Evolutionary conservation across 2,329 filamentous ascomycete genomes (phyloP).

Genomic region (Boeremia lycopersici): DNA sequence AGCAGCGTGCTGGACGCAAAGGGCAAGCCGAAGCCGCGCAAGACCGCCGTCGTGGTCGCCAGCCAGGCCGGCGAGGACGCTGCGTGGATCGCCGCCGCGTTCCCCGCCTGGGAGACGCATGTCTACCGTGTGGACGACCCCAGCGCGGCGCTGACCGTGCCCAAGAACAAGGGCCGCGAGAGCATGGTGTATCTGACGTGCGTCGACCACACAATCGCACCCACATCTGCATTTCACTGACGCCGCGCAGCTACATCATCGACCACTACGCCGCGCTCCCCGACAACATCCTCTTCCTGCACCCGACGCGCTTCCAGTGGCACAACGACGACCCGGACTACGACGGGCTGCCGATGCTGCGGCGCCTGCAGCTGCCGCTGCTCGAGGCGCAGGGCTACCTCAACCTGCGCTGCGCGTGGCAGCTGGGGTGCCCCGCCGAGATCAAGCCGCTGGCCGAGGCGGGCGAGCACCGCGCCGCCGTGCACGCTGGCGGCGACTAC

Average conservation of each 20-base stretch:
- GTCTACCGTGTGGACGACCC: constrained; percentile 53
- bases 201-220: no score
- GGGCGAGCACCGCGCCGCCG: constrained; percentile 49
- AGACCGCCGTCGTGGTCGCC: constrained; percentile 47
- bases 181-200: constrained; percentile 58
- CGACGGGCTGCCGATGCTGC: constrained; percentile 56
- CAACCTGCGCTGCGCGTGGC: constrained; percentile 61
- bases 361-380: constrained; percentile 56
- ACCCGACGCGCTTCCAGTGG: constrained; percentile 53
- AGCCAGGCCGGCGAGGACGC: constrained; percentile 47
- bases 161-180: constrained; percentile 56
- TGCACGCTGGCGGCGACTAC: constrained; percentile 58
- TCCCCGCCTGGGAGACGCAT: constrained; percentile 48
- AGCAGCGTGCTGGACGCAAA: background rate
- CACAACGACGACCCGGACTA: constrained; percentile 61
- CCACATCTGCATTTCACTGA: no score
- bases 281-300: constrained; percentile 51
- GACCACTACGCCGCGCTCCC: constrained; percentile 50
- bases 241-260: constrained; percentile 45
- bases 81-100: constrained; percentile 49
- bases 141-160: constrained; percentile 48
- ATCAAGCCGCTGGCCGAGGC: constrained; percentile 54
- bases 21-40: constrained; percentile 15
- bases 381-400: constrained; percentile 59
- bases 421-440: constrained; percentile 58